These are phyloP conservation scores for Fomitopsis palustris DNA, from an alignment of 1,284 basidiomycete species.

Conservation along the genomic window DNA sequence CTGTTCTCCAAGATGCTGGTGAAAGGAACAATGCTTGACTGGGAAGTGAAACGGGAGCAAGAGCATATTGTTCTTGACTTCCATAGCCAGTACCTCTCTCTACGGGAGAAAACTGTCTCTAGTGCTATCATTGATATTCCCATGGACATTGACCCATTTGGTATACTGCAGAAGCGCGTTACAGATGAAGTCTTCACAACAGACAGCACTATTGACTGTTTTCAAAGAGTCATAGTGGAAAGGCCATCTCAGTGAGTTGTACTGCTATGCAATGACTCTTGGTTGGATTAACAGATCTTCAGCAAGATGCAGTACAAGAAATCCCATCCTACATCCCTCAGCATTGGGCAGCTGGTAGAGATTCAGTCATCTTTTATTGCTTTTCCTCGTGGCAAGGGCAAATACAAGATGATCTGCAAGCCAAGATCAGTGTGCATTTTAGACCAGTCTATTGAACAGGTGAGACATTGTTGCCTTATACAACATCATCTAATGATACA, in stretches of 20 bases:
- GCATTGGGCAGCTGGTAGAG: background rate
- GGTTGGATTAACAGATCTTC: background rate
- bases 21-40: background rate
- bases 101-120: background rate
- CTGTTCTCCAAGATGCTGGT: background rate
- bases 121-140: background rate
- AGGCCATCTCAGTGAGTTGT: too few species aligned
- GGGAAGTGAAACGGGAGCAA: background rate
- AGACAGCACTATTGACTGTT: background rate
- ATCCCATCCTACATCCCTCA: background rate
- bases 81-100: background rate
- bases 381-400: background rate
- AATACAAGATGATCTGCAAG: background rate
- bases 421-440: background rate
- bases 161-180: background rate
- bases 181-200: background rate
- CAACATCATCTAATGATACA: background rate
- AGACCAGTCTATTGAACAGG: background rate
- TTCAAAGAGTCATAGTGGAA: background rate
- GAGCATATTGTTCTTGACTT: background rate
- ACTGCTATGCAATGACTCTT: background rate
- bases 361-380: background rate
- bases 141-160: background rate
- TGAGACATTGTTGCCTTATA: background rate
- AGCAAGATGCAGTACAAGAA: background rate